A percentile compares a stretch with the other conserved stretches of the same genome.
These are phyloP conservation scores for Domatiomyces globalis DNA, from an alignment of 2,329 filamentous ascomycete genomes.

Conservation along the genomic window DNA sequence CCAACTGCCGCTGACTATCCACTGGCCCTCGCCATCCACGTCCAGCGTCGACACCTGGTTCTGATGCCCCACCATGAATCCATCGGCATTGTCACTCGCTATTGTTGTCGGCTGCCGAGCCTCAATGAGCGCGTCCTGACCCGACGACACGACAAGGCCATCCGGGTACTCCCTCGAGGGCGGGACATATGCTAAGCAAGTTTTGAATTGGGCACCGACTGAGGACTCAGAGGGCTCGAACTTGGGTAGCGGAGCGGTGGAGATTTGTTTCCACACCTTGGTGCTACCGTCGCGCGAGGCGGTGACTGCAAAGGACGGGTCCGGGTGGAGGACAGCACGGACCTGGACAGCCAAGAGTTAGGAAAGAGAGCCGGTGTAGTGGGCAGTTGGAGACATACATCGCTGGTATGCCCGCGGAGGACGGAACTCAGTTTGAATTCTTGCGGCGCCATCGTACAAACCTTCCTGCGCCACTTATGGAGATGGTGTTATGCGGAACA, in stretches of 20 bases:
- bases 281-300: conserved; percentile 87
- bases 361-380: conserved; percentile 3
- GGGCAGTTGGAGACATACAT: conserved; percentile 47
- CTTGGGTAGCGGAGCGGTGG: conserved; percentile 45
- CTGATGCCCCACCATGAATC: conserved; percentile 70
- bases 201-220: conserved; percentile 75
- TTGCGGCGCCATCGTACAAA: background rate
- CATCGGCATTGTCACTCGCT: conserved; percentile 64
- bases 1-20: conserved; percentile 86
- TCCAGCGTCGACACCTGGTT: conserved; percentile 82
- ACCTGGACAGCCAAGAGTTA: conserved; percentile 45
- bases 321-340: conserved; percentile 67
- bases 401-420: conserved; percentile 77
- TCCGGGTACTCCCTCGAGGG: conserved; percentile 55
- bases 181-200: conserved; percentile 63
- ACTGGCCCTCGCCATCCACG: conserved; percentile 55
- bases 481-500: background rate
- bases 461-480: background rate
- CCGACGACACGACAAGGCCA: conserved; percentile 73
- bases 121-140: conserved; percentile 86
- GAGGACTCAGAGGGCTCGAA: conserved; percentile 69
- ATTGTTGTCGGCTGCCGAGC: conserved; percentile 57
- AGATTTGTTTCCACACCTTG: conserved; percentile 63
- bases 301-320: conserved; percentile 58
- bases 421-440: conserved; percentile 69